Percentiles rank a stretch among this genome's conserved stretches.
phyloP scores from a whole-genome alignment of 306 rosid genomes.

The Echinosophora koreensis region DNA sequence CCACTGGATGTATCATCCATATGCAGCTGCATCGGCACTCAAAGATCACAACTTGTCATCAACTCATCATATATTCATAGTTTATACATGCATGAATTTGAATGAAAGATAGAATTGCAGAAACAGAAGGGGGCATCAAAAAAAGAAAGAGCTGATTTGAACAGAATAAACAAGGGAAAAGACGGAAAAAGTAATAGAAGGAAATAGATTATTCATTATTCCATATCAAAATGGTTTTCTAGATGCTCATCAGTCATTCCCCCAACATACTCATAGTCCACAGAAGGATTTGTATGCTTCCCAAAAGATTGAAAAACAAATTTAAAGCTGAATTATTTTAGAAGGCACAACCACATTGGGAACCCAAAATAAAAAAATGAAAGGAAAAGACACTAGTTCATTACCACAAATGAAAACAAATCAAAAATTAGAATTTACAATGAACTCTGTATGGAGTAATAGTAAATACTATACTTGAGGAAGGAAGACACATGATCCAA shows the following conservation, averaged over 20 bases:
- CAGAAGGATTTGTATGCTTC: background rate
- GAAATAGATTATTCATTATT: slow-evolving; percentile 4
- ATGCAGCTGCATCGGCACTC: background rate
- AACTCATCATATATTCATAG: slow-evolving; percentile 5
- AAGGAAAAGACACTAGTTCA: slow-evolving; percentile 5
- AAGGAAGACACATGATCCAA: background rate
- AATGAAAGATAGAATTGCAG: background rate
- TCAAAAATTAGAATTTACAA: background rate
- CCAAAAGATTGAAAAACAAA: background rate
- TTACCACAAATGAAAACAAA: background rate
- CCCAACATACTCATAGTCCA: slow-evolving; percentile 5
- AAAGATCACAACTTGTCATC: slow-evolving; percentile 6
- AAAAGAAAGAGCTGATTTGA: background rate
- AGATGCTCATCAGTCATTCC: slow-evolving; percentile 8
- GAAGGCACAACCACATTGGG: background rate
- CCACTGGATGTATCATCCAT: background rate
- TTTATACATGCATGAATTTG: slow-evolving; percentile 21
- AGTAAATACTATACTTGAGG: background rate
- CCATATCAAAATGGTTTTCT: background rate
- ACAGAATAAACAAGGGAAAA: background rate
- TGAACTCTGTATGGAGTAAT: background rate
- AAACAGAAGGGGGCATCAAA: background rate
- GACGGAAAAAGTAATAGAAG: background rate
- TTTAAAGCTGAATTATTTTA: background rate
- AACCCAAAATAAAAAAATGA: background rate